phyloP scores from a whole-genome alignment of 2,329 filamentous ascomycete genomes.

The Sclerotinia sclerotiorum region DNA sequence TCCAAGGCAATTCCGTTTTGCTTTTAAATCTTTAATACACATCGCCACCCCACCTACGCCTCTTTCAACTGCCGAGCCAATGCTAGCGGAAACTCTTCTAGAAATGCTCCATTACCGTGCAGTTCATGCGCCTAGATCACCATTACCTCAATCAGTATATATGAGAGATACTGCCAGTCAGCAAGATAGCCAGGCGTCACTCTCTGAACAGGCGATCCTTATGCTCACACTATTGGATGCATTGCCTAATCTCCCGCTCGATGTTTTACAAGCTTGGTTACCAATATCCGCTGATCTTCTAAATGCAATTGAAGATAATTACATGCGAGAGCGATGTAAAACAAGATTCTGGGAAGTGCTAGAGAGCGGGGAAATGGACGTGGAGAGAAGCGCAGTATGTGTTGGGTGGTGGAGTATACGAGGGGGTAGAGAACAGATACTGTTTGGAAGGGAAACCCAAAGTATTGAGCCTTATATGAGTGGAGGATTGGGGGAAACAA shows the following conservation, averaged over 20 bases:
- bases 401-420: constrained; percentile 67
- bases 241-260: constrained; percentile 59
- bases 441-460: constrained; percentile 28
- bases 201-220: constrained; percentile 60
- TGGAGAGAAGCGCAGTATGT: constrained; percentile 63
- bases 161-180: constrained; percentile 39
- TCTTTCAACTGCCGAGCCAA: constrained; percentile 59
- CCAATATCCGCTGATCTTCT: constrained; percentile 60
- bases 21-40: constrained; percentile 66
- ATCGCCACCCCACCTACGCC: constrained; percentile 64
- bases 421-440: constrained; percentile 40
- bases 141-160: constrained; percentile 40
- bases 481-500: constrained; percentile 33
- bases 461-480: constrained; percentile 37
- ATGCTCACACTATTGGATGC: constrained; percentile 65
- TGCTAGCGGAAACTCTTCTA: constrained; percentile 63
- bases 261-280: constrained; percentile 64
- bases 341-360: constrained; percentile 67
- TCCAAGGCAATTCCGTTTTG: constrained; percentile 66
- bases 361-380: constrained; percentile 66
- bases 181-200: constrained; percentile 44
- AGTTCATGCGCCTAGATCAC: constrained; percentile 51
- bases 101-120: constrained; percentile 64
- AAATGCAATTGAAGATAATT: constrained; percentile 53
- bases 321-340: constrained; percentile 57